These are phyloP conservation scores for Aspergillus baeticus DNA, from an alignment of 495 filamentous ascomycete genomes.

Conservation along the genomic window DNA sequence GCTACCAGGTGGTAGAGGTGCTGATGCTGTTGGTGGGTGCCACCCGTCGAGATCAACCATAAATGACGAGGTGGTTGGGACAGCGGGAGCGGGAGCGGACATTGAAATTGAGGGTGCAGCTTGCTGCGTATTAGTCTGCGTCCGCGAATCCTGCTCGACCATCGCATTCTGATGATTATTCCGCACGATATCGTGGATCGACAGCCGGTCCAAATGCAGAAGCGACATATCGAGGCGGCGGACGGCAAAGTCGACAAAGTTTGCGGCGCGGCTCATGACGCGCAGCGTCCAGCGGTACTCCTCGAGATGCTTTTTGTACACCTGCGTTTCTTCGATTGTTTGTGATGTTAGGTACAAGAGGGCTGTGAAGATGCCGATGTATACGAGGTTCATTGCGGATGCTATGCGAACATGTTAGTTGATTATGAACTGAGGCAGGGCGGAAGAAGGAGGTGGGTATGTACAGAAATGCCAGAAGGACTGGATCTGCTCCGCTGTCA, in stretches of 20 bases:
- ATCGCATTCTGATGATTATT: neutral
- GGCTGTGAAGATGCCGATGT: constrained; percentile 2
- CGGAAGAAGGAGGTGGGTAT: neutral
- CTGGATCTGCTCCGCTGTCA: constrained; percentile 4
- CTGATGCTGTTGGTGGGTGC: too few relatives aligned
- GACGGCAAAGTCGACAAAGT: constrained; percentile 2
- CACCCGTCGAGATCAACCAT: too few relatives aligned
- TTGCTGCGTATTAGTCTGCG: too few relatives aligned
- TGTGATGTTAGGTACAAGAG: constrained; percentile 4
- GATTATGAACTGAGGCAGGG: neutral
- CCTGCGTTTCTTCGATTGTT: constrained; percentile 6
- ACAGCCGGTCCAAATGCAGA: neutral
- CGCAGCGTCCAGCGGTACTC: constrained; percentile 4
- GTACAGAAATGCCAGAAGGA: constrained; percentile 5
- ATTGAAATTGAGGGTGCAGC: too few relatives aligned
- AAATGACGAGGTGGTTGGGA: too few relatives aligned
- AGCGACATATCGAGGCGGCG: constrained; percentile 7
- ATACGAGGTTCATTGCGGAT: constrained; percentile 3
- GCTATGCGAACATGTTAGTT: neutral
- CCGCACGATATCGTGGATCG: constrained; percentile 1
- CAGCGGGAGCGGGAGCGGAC: too few relatives aligned
- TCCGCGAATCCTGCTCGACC: neutral
- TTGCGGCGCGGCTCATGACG: constrained; percentile 3
- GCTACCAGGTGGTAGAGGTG: too few relatives aligned
- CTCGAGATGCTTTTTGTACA: neutral